Evolutionary conservation across 495 filamentous ascomycete genomes (phyloP), one percentile per base, ranked within the genome.

Genomic region (Penicillium atrosanguineum): DNA sequence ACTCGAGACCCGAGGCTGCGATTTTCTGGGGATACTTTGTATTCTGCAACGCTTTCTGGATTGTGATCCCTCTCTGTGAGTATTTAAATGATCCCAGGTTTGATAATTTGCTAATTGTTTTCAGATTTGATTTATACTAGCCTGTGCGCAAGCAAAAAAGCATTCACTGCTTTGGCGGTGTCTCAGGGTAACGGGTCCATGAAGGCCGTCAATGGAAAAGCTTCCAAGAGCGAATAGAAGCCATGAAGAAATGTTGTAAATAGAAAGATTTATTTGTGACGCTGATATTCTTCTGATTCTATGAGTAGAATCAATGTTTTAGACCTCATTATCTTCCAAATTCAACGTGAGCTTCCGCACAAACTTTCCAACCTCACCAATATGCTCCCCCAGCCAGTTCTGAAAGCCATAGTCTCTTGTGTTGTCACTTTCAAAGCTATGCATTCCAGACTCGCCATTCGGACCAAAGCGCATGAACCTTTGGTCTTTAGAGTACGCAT

Each of bases 1-100:
- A 88, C 61, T 89, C 80, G 51, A 69, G 89, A 44, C 88, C 90
- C 1, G 90, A 94, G 65, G 62, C 69, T 12, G 74, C 81, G 45
- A 91, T 91, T 59, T 94, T 86, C 65, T 95, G 87, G 86, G 72
- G 80, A 4, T 94, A 93, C 62, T 95, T 83, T 67, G 75, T 90
- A 9, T 80, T 85, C 28, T 81, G 91, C 74, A 95, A 94, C 65
- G 63, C 78, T 23, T 84, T 90, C 40, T 95, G 90, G 90, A 86
- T 83, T 18, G 71, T 90, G 16, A 78, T 92, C 55, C 88, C 88
- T 1, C 53, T 59, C 15, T 50, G 76, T 79, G 56, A 70, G 77
- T 71, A 38, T 38, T 20, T 11, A 38, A 23, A 40, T 41, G 16
- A 39, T n/a, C 16, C 18, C 7, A 12, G 12, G 2, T 40, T 20